phyloP scores from a whole-genome alignment of 1,284 basidiomycete species.

The Heterobasidion annosum region DNA sequence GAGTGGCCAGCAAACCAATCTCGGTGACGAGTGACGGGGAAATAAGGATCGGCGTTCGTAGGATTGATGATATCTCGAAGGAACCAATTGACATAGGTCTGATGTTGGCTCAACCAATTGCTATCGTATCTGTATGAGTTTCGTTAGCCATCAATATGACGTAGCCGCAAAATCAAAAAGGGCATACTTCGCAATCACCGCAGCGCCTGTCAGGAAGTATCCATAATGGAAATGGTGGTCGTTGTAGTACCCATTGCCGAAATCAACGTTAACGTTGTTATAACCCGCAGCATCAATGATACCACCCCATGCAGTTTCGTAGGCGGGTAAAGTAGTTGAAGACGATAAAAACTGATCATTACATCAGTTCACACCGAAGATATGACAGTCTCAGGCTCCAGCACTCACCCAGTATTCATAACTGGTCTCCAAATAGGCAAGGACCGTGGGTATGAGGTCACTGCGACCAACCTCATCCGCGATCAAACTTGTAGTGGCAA shows the following conservation, averaged over 20 bases:
- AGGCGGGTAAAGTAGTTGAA: constrained; percentile 18
- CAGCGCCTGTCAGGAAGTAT: constrained; percentile 22
- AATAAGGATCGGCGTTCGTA: constrained; percentile 18
- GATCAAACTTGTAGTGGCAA: constrained; percentile 13
- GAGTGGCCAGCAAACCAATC: constrained; percentile 28
- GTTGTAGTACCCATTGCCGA: constrained; percentile 25
- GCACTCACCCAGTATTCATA: constrained; percentile 8
- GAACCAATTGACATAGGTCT: constrained; percentile 18
- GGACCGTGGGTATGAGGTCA: constrained; percentile 20
- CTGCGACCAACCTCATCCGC: constrained; percentile 22
- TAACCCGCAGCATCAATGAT: constrained; percentile 22
- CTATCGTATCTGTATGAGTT: constrained; percentile 14
- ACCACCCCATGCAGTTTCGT: constrained; percentile 27
- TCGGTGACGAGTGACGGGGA: constrained; percentile 21
- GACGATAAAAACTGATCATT: constrained; percentile 16
- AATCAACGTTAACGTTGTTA: constrained; percentile 22
- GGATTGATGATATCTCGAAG: constrained; percentile 25
- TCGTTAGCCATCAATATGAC: not conserved
- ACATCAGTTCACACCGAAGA: not conserved
- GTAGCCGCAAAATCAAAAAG: not conserved
- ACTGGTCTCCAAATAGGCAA: constrained; percentile 16
- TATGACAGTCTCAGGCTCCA: too few species aligned
- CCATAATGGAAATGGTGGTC: constrained; percentile 28
- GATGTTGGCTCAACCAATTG: constrained; percentile 16
- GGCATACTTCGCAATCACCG: constrained; percentile 21